Evolutionary conservation across 108 stramenopile species (phyloP).

Genomic region (Cylindrotheca closterium): DNA sequence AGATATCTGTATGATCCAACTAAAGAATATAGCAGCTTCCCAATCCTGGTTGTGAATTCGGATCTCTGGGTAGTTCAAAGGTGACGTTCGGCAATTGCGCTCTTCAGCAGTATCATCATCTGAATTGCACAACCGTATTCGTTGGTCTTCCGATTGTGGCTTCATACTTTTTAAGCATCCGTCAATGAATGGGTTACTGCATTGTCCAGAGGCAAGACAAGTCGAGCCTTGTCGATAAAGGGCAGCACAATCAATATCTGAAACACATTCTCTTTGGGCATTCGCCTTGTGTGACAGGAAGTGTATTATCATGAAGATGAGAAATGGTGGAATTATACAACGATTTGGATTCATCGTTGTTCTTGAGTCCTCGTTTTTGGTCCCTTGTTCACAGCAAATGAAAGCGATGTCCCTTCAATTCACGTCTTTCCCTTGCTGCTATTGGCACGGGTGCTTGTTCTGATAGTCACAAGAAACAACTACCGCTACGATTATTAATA

Average conservation of each 20-base stretch:
- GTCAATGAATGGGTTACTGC: constrained; percentile 36
- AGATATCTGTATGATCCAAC: constrained; percentile 42
- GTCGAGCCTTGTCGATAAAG: constrained; percentile 8
- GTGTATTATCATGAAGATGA: too few relatives aligned
- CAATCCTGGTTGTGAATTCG: constrained; percentile 32
- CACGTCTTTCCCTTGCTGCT: too few relatives aligned
- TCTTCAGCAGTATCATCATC: constrained; percentile 9
- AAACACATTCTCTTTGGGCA: constrained; percentile 1
- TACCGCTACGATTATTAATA: too few relatives aligned
- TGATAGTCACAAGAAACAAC: too few relatives aligned
- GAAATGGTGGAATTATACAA: too few relatives aligned
- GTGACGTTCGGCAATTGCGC: neutral
- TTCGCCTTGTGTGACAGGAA: too few relatives aligned
- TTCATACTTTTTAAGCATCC: constrained; percentile 29
- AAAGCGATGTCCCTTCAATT: too few relatives aligned
- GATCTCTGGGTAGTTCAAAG: constrained; percentile 33
- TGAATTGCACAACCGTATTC: constrained; percentile 16
- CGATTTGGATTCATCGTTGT: too few relatives aligned
- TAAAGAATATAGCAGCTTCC: constrained; percentile 34
- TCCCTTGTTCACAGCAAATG: too few relatives aligned
- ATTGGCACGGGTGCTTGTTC: too few relatives aligned
- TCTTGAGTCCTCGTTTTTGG: too few relatives aligned
- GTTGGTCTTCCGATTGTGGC: neutral
- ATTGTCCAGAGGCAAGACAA: constrained; percentile 4
- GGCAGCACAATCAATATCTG: constrained; percentile 6